Percentiles rank a stretch among this genome's conserved stretches.
These are phyloP conservation scores for Chaetomium cochliodes DNA, from an alignment of 495 filamentous ascomycete species.

Conservation along the genomic window DNA sequence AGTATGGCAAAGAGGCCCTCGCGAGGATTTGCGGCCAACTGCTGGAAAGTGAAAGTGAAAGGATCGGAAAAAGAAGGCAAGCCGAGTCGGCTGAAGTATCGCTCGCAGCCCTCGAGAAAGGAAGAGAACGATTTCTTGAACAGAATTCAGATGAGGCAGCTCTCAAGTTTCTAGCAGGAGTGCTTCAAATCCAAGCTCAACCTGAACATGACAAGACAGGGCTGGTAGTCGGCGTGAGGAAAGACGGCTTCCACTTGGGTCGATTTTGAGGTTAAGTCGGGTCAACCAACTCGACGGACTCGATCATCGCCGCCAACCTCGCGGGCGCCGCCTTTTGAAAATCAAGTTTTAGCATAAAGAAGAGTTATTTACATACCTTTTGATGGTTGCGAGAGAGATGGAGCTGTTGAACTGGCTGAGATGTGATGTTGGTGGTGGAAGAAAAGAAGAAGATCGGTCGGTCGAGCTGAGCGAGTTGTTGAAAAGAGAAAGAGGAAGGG, in stretches of 20 bases:
- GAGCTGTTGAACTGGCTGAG: background rate
- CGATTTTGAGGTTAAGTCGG: background rate
- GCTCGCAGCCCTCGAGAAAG: background rate
- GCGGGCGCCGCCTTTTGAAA: background rate
- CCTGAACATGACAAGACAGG: background rate
- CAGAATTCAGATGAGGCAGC: conserved; percentile 8
- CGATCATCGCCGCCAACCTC: background rate
- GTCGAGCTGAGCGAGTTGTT: conserved; percentile 8
- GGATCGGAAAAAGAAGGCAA: background rate
- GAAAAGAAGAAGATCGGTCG: background rate
- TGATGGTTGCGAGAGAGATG: background rate
- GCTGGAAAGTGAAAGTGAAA: background rate
- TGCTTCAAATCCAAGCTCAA: background rate
- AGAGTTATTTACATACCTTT: conserved; percentile 4
- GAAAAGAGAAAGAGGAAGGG: background rate
- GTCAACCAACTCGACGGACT: background rate
- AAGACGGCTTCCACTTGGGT: background rate
- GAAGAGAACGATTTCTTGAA: background rate
- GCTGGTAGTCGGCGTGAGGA: background rate
- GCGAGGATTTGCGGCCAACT: background rate
- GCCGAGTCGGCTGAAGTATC: background rate
- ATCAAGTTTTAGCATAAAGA: background rate
- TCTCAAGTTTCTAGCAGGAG: background rate
- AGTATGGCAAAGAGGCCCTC: background rate
- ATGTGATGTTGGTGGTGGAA: background rate